A percentile compares a stretch with the other conserved stretches of the same genome.
Evolutionary conservation across 2,329 filamentous ascomycete genomes (phyloP).

Genomic region (Trichoderma aggressivum): DNA sequence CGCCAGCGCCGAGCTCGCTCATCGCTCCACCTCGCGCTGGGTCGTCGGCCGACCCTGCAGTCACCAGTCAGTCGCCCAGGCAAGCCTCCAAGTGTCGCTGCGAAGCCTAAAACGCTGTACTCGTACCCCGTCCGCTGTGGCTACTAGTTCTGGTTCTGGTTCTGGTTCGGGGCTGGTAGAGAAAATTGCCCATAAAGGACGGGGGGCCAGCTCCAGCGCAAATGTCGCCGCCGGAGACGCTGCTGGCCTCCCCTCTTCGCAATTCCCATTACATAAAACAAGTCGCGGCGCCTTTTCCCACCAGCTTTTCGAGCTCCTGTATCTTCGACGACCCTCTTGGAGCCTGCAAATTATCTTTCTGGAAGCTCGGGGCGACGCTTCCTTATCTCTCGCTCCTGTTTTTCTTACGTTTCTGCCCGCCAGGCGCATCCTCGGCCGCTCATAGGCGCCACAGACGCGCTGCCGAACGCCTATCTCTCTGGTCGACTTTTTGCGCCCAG

Average conservation of each 20-base stretch:
- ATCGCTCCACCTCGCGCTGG: constrained; percentile 13
- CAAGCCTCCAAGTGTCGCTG: not conserved
- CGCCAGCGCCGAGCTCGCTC: constrained; percentile 17
- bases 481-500: constrained; percentile 26
- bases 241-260: constrained; percentile 26
- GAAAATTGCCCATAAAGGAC: constrained; percentile 12
- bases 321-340: constrained; percentile 24
- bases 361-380: constrained; percentile 15
- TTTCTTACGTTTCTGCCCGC: constrained; percentile 20
- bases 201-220: constrained; percentile 14
- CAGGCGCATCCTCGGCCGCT: constrained; percentile 20
- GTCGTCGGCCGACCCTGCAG: constrained; percentile 16
- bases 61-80: not conserved
- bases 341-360: constrained; percentile 20
- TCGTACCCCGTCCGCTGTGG: constrained; percentile 6
- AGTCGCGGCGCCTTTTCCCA: constrained; percentile 30
- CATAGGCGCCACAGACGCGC: constrained; percentile 30
- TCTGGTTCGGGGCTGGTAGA: not conserved
- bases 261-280: constrained; percentile 42
- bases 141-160: not conserved
- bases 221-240: constrained; percentile 5
- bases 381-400: constrained; percentile 28
- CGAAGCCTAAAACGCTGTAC: constrained; percentile 14
- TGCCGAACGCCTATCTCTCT: constrained; percentile 25
- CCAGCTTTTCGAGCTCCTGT: constrained; percentile 26